Base-by-base conservation (phyloP, 2,329 filamentous ascomycete species). In the Colletotrichum zoysiae region DNA sequence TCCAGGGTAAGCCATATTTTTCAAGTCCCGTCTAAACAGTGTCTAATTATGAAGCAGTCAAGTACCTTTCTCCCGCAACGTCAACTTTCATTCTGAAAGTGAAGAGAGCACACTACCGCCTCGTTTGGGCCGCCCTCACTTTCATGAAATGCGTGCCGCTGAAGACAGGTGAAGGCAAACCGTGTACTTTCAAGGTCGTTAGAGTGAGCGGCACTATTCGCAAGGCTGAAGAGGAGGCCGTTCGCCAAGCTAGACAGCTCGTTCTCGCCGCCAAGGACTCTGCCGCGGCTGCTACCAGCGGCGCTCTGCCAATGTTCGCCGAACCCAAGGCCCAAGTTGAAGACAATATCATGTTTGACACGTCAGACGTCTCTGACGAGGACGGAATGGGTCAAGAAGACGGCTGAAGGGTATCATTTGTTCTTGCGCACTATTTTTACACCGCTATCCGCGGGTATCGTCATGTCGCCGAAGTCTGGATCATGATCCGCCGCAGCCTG, bases 81-180 rank as follows among this genome's bases (percentile, higher is more conserved):
- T 97, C 94, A 7, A 99, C 95, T 1, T 94, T 95, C 66, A 99
- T 99, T 72, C 86, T 99, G 50, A 90, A 93, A 74, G 94, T 95
- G 74, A 90, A 93, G 3, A 91, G 96, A 69, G 90, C 91, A 20
- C 91, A 97, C 75, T 97, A 95, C 80, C 89, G 94, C 58, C 88
- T 98, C 74, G 91, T 97, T 5, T 99, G 96, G 96, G 91, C 95
- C 0, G 93, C 95, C 0, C 84, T 99, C 65, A 93, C 94, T 0
- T 93, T 95, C 76, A 92, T 96, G 85, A 91, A 91, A 30, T 86
- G 83, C 20, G 84, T 98, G 0, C 94, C 90, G 9, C 81, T 87
- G 2, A 86, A 82, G 70, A 48, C 65, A 6, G 71, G 71, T 23
- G 86, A 85, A 78, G 88, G 89, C 33, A 85, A 87, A 70, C 86